Conservation (phyloP, 352 stramenopile species). For the Hyaloperonospora arabidopsidis region DNA sequence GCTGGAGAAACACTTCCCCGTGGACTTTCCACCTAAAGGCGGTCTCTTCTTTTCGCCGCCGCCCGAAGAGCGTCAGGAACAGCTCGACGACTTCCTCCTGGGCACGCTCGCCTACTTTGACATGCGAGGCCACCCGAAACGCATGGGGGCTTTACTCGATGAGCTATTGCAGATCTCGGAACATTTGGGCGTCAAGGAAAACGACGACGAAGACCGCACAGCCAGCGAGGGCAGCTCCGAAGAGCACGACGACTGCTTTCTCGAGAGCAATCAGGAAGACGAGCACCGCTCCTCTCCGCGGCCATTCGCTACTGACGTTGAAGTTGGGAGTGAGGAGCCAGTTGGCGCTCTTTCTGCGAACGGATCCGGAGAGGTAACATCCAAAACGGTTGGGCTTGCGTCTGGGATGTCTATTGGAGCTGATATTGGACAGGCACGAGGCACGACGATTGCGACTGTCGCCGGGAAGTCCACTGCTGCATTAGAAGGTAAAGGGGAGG, state of each 20-base stretch:
- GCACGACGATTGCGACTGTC: constrained; percentile 1
- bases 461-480: not conserved
- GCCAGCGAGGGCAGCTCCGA: constrained; percentile 32
- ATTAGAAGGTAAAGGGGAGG: constrained; percentile 4
- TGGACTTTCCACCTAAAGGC: constrained; percentile 59
- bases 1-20: constrained; percentile 43
- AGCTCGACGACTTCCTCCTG: constrained; percentile 59
- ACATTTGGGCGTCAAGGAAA: constrained; percentile 27
- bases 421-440: not conserved
- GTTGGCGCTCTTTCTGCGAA: too few relatives aligned
- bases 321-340: too few relatives aligned
- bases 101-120: constrained; percentile 47
- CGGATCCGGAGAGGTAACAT: too few relatives aligned
- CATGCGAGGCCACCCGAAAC: constrained; percentile 30
- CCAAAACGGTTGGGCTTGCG: not conserved
- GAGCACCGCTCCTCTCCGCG: not conserved
- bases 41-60: constrained; percentile 50
- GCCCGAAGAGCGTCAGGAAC: constrained; percentile 45
- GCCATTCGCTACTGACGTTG: too few relatives aligned
- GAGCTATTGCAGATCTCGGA: constrained; percentile 49
- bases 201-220: constrained; percentile 22
- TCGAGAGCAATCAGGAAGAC: not conserved
- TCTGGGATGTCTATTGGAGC: constrained; percentile 3
- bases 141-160: constrained; percentile 39
- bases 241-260: constrained; percentile 10